These are phyloP conservation scores for Passiflora organensis DNA, from an alignment of 345 rosid species.

Conservation along the genomic window DNA sequence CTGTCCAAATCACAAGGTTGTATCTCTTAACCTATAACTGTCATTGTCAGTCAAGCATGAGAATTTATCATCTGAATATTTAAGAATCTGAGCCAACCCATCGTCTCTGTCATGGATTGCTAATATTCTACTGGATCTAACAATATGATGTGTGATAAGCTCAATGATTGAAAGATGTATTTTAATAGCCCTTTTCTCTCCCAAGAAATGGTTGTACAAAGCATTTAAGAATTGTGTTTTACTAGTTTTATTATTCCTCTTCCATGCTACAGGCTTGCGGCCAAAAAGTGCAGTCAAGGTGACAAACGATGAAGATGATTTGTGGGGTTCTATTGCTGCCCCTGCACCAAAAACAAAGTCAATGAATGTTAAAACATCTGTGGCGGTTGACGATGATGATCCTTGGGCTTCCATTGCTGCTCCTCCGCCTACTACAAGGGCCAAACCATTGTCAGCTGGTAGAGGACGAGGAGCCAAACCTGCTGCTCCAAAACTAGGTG, in stretches of 20 bases:
- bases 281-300: slow-evolving; percentile 49
- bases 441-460: slow-evolving; percentile 63
- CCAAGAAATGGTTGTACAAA: no score
- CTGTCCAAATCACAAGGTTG: slow-evolving; percentile 73
- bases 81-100: no score
- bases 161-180: no score
- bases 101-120: no score
- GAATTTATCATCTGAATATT: background rate
- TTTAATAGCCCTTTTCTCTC: no score
- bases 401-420: slow-evolving; percentile 98
- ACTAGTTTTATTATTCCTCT: background rate
- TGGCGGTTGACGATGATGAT: slow-evolving; percentile 57
- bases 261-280: slow-evolving; percentile 42
- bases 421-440: slow-evolving; percentile 78
- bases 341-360: slow-evolving; percentile 65
- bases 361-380: slow-evolving; percentile 53
- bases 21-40: background rate
- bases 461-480: slow-evolving; percentile 76
- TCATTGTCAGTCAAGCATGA: background rate
- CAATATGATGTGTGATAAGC: no score
- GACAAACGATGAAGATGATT: slow-evolving; percentile 60
- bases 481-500: slow-evolving; percentile 66
- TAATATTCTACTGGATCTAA: no score
- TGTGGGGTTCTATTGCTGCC: slow-evolving; percentile 96
- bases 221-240: background rate